Base-by-base conservation (phyloP, 2,329 filamentous ascomycete species). In the Magnaporthiopsis incrustans region DNA sequence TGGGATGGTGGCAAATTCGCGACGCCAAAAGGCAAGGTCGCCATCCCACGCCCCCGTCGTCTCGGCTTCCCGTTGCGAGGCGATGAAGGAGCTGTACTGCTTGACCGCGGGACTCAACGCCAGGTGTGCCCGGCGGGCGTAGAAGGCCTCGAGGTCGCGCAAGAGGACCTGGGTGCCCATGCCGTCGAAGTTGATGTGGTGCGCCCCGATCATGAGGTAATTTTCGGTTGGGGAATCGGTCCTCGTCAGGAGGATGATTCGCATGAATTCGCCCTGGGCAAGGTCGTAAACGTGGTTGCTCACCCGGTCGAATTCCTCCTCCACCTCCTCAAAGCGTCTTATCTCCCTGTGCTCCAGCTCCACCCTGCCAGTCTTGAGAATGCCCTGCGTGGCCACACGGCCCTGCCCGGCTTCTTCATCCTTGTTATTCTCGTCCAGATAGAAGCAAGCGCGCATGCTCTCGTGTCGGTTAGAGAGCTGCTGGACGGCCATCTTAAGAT, bases 101-200 rank as follows among this genome's bases (percentile, higher is more conserved):
- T 50, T 32, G 15, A 66, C 61, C 1, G 69, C 68, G 27, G 64
- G 58, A 0, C 35, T 66, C 25, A 74, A 69, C 4, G 35, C 59
- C 22, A 66, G 27, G 4, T 30, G 30, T 30, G 30, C 30, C 30
- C 30, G 30, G 60, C 15, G 73, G 1, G 70, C 70, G 68, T 83
- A 84, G 0, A 70, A 74, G 33, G 72, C 75, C 22, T 79, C 72
- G 2, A 84, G 64, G 53, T 84, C 80, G 0, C 66, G 35, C 14
- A 81, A 64, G 25, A 85, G 71, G 2, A 82, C 67, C 12, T 78
- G 67, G 4, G 75, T 75, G 59, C 79, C 79, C 53, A 77, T 66
- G 0, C 78, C 80, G 66, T 85, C 82, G 73, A 84, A 76, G 44
- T 74, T 70, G 53, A 85, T 82, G 67, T 84, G 81, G 65, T 83